These are phyloP conservation scores for Saccharomycopsis sp. DNA, from an alignment of 805 yeast species.

Conservation along the genomic window DNA sequence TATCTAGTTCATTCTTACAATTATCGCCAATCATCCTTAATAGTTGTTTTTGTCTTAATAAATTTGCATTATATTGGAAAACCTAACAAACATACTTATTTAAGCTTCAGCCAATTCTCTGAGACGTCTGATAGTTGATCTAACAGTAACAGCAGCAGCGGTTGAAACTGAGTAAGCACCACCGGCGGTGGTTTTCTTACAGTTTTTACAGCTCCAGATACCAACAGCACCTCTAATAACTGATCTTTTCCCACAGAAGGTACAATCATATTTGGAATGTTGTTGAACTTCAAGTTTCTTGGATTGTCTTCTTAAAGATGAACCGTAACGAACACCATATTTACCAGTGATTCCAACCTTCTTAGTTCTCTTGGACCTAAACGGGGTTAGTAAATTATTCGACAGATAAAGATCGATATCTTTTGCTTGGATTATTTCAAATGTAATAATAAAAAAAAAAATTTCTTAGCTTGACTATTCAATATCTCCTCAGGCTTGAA, in stretches of 20 bases:
- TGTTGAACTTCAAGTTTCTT: slow-evolving; percentile 98
- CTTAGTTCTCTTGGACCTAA: slow-evolving; percentile 99
- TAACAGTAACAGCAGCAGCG: slow-evolving; percentile 99
- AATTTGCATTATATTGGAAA: background rate
- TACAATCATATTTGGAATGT: slow-evolving; percentile 97
- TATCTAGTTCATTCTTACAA: no score
- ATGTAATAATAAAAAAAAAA: background rate
- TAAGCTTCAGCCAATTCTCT: slow-evolving; percentile 99
- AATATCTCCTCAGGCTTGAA: background rate
- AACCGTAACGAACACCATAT: slow-evolving; percentile 99
- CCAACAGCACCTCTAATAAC: slow-evolving; percentile 98
- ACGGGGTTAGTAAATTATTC: no score
- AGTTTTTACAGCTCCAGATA: slow-evolving; percentile 96
- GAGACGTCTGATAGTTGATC: slow-evolving; percentile 99
- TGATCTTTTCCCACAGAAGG: slow-evolving; percentile 99
- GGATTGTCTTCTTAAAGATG: slow-evolving; percentile 99
- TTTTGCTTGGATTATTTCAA: background rate
- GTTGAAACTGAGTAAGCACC: slow-evolving; percentile 99
- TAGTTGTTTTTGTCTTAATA: background rate
- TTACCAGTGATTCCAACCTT: slow-evolving; percentile 99
- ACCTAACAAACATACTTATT: slow-evolving; percentile 28
- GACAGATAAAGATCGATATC: background rate
- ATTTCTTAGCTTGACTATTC: slow-evolving; percentile 1
- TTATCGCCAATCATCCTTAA: no score
- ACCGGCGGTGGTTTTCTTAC: slow-evolving; percentile 97